phyloP scores from a whole-genome alignment of 2,329 filamentous ascomycete species.

The Talaromyces verruculosus region DNA sequence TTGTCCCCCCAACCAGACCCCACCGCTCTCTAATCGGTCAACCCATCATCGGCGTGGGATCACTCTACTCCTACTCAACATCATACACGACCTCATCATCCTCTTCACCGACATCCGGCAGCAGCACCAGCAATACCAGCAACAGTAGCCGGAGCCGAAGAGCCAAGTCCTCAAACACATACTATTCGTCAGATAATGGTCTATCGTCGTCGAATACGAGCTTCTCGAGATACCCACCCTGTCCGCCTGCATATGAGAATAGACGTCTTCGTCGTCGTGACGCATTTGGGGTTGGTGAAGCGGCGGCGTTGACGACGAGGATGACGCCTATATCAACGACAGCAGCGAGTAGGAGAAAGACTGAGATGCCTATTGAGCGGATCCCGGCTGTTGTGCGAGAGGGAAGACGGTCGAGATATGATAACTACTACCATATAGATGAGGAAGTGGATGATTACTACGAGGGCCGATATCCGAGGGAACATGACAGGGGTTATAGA shows the following conservation, averaged over 20 bases:
- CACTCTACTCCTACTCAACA: neutral
- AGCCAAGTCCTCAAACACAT: slow-evolving; percentile 4
- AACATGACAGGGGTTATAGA: neutral
- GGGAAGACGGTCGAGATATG: slow-evolving; percentile 1
- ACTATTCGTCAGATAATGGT: slow-evolving; percentile 2
- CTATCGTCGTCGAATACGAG: neutral
- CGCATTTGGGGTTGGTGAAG: slow-evolving; percentile 12
- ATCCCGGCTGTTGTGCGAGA: slow-evolving; percentile 15
- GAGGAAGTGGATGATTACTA: neutral
- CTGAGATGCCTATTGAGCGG: slow-evolving; percentile 13
- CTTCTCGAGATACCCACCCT: slow-evolving; percentile 3
- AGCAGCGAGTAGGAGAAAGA: neutral
- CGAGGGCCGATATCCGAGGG: neutral
- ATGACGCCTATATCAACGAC: neutral
- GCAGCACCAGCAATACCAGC: slow-evolving; percentile 1
- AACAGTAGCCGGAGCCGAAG: slow-evolving; percentile 17
- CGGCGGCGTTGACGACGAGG: neutral
- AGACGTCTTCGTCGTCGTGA: slow-evolving; percentile 7
- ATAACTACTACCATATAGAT: slow-evolving; percentile 4
- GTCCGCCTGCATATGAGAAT: slow-evolving; percentile 14
- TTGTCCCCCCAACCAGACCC: slow-evolving; percentile 15
- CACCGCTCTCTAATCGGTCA: slow-evolving; percentile 19
- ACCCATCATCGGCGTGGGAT: slow-evolving; percentile 17
- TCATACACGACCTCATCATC: slow-evolving; percentile 5
- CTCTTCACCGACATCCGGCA: slow-evolving; percentile 11